Evolutionary conservation across 805 yeast genomes (phyloP), one percentile per base, ranked within the genome.

Genomic region (Blastobotrys terrestris): DNA sequence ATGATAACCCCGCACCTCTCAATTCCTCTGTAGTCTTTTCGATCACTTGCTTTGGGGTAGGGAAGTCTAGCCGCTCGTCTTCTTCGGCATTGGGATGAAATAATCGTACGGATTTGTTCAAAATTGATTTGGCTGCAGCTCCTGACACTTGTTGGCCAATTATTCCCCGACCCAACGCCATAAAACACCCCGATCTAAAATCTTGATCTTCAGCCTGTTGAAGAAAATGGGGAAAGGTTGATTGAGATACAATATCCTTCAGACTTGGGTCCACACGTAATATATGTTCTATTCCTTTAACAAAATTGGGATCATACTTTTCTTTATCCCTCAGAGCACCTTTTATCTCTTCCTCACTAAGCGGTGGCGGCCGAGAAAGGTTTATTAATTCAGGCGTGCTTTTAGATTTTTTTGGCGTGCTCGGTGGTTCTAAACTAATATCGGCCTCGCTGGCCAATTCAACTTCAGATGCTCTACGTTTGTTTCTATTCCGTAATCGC

Each of bases 71-170:
- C 40, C 26, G 48, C 21, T 22, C 40, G 6, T 39, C 51, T 21
- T 44, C 44, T 26, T 50, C 39, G 11, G 26, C 46, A 4, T 42
- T 47, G 31, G 31, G 19, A 19, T 53, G 69, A 55, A 70, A 77
- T 14, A 68, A 54, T 16, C 64, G 61, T 16, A 63, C 62, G 52
- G 87, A 76, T 58, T 78, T 76, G 8, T 56, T 54, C 53, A 77
- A 74, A 31, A 90, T 86, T 0, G 90, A 76, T 7, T 62, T 66
- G 0, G 97, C 96, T 1, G 97, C 95, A 0, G 79, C 76, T 1
- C 96, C 96, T 22, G 70, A 64, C 3, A 69, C 65, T 50, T 69
- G 72, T 54, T 69, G 72, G 6, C 65, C 64, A 11, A 67, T 57
- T 16, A 69, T 60, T 5, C 63, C 60, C 18, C 69, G 52, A 3